phyloP scores from a whole-genome alignment of 495 filamentous ascomycete species.

The Daldinia bambusicola region DNA sequence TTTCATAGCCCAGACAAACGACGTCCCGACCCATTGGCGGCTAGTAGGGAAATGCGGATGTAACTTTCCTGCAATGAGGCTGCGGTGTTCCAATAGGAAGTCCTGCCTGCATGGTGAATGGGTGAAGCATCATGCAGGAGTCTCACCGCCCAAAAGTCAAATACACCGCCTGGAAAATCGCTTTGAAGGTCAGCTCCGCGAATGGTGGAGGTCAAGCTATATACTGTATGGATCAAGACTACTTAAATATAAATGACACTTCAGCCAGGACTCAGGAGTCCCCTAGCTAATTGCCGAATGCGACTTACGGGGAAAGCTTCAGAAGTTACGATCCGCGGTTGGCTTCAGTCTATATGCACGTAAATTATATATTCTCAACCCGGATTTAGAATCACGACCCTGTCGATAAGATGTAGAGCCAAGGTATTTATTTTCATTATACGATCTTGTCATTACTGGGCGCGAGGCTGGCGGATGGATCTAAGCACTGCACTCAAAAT shows the following conservation, averaged over 20 bases:
- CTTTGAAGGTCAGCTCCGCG: slow-evolving; percentile 13
- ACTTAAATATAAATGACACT: slow-evolving; percentile 16
- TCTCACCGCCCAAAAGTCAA: slow-evolving; percentile 42
- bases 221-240: neutral
- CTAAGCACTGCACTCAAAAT: neutral
- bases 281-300: slow-evolving; percentile 9
- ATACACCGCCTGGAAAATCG: slow-evolving; percentile 35
- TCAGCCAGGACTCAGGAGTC: slow-evolving; percentile 6
- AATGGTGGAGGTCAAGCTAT: slow-evolving; percentile 14
- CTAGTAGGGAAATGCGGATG: slow-evolving; percentile 37
- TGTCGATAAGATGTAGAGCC: neutral
- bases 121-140: slow-evolving; percentile 42
- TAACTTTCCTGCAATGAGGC: slow-evolving; percentile 41
- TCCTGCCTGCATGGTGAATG: slow-evolving; percentile 41
- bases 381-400: neutral
- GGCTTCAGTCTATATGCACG: neutral
- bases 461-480: neutral
- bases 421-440: neutral
- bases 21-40: slow-evolving; percentile 21
- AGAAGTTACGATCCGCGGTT: neutral
- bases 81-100: slow-evolving; percentile 43
- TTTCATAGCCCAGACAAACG: neutral
- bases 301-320: slow-evolving; percentile 1
- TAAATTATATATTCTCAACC: neutral
- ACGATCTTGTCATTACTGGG: neutral